Evolutionary conservation across 176 grass and related monocot genomes (phyloP), one percentile per base, ranked within the genome.

Genomic region (Raddia guianensis): DNA sequence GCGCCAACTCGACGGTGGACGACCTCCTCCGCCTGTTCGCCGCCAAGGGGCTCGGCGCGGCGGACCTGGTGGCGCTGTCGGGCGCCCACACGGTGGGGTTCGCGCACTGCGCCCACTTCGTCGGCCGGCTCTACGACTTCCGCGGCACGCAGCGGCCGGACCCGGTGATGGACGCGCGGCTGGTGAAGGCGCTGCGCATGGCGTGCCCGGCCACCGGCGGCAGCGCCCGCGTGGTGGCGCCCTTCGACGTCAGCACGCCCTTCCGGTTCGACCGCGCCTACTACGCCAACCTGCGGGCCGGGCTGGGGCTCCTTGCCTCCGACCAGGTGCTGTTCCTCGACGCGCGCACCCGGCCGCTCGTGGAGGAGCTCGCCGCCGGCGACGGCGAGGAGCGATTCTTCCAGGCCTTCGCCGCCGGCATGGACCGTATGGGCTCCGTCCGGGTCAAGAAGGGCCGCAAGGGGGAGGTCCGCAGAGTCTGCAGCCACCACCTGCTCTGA

Each of bases 401-500:
- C 58, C 52, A 81, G 80, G 90, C 89, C 0, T 99, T 95, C 72
- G 78, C 81, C 0, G 68, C 59, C 0, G 82, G 90, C 67, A 93
- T 99, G 89, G 90, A 95, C 66, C 76, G 90, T 64, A 93, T 99
- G 93, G 97, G 97, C 0, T 63, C 84, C 52, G 85, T 95, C 20
- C 73, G 93, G 81, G 79, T 93, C 63, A 99, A 99, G 86, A 99
- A 99, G 70, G 97, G 93, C 0, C 91, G 43, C 72, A 99, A 82
- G 63, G 92, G 92, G 1, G 90, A 99, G 90, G 74, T 93, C 51
- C 95, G 96, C 68, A 95, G 77, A 79, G 44, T 88, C 48, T 99
- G 96, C 14, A 93, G 84, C 81, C 88, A 80, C 59, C 86, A 95
- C 72, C 68, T 90, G 72, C 2, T 13, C 8, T 70, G 48, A 83